Evolutionary conservation across 768 basidiomycete species (phyloP).

Genomic region (Hydnum rufescens): DNA sequence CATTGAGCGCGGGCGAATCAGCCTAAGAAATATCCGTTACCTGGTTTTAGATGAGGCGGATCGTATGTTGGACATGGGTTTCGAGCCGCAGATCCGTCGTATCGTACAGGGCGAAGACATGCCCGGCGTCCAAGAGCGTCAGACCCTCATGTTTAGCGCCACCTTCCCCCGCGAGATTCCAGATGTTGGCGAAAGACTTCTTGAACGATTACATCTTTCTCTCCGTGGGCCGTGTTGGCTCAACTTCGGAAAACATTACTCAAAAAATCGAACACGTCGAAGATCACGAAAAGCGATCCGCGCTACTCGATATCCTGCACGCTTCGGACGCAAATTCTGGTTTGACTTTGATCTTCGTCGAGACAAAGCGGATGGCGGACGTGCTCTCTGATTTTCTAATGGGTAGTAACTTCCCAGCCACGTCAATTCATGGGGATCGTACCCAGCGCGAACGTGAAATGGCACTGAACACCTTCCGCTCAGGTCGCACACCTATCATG

Average conservation of each 20-base stretch:
- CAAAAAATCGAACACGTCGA: slow-evolving; percentile 98
- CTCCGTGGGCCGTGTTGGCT: slow-evolving; percentile 93
- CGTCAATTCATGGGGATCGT: slow-evolving; percentile 95
- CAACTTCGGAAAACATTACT: slow-evolving; percentile 98
- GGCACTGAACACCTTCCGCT: slow-evolving; percentile 89
- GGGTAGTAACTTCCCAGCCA: slow-evolving; percentile 63
- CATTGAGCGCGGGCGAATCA: slow-evolving; percentile 94
- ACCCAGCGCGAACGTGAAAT: slow-evolving; percentile 94
- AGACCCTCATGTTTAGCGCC: slow-evolving; percentile 99
- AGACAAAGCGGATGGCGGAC: slow-evolving; percentile 99
- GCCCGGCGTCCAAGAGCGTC: slow-evolving; percentile 79
- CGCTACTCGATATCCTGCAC: slow-evolving; percentile 80
- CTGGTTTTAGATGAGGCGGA: slow-evolving; percentile 98
- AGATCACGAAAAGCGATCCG: slow-evolving; percentile 89
- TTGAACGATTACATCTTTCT: slow-evolving; percentile 98
- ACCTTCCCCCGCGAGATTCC: slow-evolving; percentile 99
- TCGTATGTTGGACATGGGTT: slow-evolving; percentile 99
- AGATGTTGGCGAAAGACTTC: slow-evolving; percentile 89
- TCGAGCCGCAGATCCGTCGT: slow-evolving; percentile 96
- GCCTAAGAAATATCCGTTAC: slow-evolving; percentile 88
- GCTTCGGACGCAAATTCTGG: slow-evolving; percentile 48
- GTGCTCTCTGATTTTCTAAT: slow-evolving; percentile 93
- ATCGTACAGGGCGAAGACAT: slow-evolving; percentile 98
- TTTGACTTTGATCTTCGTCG: slow-evolving; percentile 89
- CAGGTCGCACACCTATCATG: slow-evolving; percentile 84